Evolutionary conservation across 2,329 filamentous ascomycete species (phyloP).

Genomic region (Parascedosporium putredinis): DNA sequence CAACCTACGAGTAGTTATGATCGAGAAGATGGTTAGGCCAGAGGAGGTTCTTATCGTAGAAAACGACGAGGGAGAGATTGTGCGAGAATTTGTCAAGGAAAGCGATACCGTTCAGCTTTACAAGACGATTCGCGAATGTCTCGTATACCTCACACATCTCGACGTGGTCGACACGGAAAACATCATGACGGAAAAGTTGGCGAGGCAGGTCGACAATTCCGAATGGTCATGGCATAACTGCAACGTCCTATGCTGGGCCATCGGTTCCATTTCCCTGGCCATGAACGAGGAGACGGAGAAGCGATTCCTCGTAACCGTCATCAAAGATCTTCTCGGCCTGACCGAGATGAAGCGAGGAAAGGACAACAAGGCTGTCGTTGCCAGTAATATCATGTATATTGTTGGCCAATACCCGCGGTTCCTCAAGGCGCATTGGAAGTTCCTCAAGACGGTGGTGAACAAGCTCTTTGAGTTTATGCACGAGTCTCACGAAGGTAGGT

Average conservation of each 20-base stretch:
- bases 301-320: constrained; percentile 94
- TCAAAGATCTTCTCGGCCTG: constrained; percentile 91
- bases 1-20: constrained; percentile 94
- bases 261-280: constrained; percentile 93
- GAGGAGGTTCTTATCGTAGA: constrained; percentile 99
- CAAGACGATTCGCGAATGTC: constrained; percentile 94
- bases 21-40: constrained; percentile 98
- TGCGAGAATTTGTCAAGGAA: constrained; percentile 98
- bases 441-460: constrained; percentile 98
- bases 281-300: constrained; percentile 99
- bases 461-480: constrained; percentile 99
- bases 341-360: constrained; percentile 99
- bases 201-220: constrained; percentile 83
- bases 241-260: constrained; percentile 99
- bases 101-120: constrained; percentile 98
- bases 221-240: constrained; percentile 99
- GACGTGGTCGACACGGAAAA: constrained; percentile 96
- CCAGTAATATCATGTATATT: constrained; percentile 99
- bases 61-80: constrained; percentile 98
- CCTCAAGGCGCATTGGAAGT: constrained; percentile 99
- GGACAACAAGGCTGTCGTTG: constrained; percentile 98
- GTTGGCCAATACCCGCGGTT: constrained; percentile 97
- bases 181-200: constrained; percentile 98
- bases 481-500: constrained; percentile 86
- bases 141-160: constrained; percentile 94